Evolutionary conservation across 1,284 basidiomycete species (phyloP), one percentile per base, ranked within the genome.

Genomic region (Volvariella surrecta): DNA sequence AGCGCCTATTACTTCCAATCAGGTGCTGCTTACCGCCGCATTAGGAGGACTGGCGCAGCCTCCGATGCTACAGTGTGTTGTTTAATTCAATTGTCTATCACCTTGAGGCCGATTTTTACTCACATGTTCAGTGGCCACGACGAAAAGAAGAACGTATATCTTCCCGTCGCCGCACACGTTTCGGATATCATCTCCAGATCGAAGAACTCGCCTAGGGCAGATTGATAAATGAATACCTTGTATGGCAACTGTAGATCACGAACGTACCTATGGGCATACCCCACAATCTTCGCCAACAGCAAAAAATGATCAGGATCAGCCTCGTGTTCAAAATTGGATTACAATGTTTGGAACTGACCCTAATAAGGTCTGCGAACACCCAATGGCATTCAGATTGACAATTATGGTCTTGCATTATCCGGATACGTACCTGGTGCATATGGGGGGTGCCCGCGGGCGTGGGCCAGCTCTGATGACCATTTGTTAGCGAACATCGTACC

Each of bases 121-220:
- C 54, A 82, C 80, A 82, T 74, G 52, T 82, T 73, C 52, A 84
- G 58, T 1, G 82, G 80, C 82, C 80, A 84, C 3, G 81, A 84
- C 0, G 79, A 71, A 58, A 83, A 80, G 63, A 82, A 84, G 59
- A 84, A 83, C 6, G 75, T 79, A 55, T 82, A 82, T 51, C 79
- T 61, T 2, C 71, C 70, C 1, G 71, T 73, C 49, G 73, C 69
- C 7, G 70, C 71, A 53, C 79, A 83, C 1, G 65, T 63, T 45
- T 72, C 60, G 10, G 79, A 72, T 1, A 84, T 61, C 45, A 68
- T 69, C 55, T 84, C 80, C 28, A 83, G 61, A 57, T 84, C 81
- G 55, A 84, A 83, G 49, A 82, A 70, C 59, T 84, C 81, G 35
- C 79, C 79, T 79, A 17, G 34, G 24, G 20, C 32, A 30, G 8